Evolutionary conservation across 371 early-diverging fungal species (phyloP), one percentile per base, ranked within the genome.

Genomic region (Fennellomyces sp.): DNA sequence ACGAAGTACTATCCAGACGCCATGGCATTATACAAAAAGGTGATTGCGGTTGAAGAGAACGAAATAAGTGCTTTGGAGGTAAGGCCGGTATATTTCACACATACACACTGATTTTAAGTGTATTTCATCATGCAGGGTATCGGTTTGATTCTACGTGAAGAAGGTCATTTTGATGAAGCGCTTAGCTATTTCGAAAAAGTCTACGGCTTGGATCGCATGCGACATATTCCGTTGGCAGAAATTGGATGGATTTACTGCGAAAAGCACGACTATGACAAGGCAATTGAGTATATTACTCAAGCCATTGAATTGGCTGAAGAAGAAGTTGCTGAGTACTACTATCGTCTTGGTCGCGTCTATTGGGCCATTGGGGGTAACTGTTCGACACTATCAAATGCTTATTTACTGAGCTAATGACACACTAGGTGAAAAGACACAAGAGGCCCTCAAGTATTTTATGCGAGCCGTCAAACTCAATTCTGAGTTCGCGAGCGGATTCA

Each of bases 351-450:
- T 2, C 70, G 86, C n/a, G 77, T 88, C 1, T 91, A 91, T 64
- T 97, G 94, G 91, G 84, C 73, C 6, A 81, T 88, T 81, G 90
- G 84, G 56, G 93, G 90, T 87, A 76, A 52, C 64, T 41, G 30
- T 47, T 31, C 26, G 15, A 25, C 5, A 41, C 11, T 19, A 36
- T 12, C 36, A 21, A 21, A 53, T 17, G 6, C 7, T 15, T 25
- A n/a, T 25, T 19, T 52, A 33, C 52, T 31, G 21, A 31, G 29
- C 6, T 6, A 27, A 28, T 31, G 3, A 3, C 21, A 26, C 10
- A 35, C 27, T 51, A 59, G 59, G 38, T 19, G 59, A 33, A 29
- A 47, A 49, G 17, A 60, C 47, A 1, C 15, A 13, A 3, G 30
- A 80, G 56, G 90, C 90, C 3, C 89, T 87, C 60, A 70, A 79